Percentiles rank a stretch among this genome's conserved stretches.
phyloP scores from a whole-genome alignment of 768 basidiomycete species.

The Imleria badia region DNA sequence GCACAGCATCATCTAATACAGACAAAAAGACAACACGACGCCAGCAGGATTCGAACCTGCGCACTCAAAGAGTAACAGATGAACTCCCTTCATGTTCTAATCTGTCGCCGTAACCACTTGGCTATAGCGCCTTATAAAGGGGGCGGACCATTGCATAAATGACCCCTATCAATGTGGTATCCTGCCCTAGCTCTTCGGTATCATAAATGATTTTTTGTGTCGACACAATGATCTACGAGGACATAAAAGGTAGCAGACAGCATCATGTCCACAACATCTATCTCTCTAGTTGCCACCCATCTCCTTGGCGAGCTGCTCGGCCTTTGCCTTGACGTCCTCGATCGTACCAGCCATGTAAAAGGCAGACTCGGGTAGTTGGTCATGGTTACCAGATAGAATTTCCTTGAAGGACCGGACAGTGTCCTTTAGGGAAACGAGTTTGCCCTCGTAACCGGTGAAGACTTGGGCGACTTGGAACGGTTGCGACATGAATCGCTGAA shows the following conservation, averaged over 20 bases:
- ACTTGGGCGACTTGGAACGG: conserved; percentile 99
- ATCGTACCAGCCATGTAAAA: conserved; percentile 99
- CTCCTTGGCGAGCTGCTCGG: conserved; percentile 96
- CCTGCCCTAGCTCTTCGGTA: conserved; percentile 1
- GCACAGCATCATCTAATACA: conserved; percentile 16
- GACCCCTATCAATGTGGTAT: no score
- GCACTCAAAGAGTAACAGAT: conserved; percentile 71
- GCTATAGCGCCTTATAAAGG: conserved; percentile 57
- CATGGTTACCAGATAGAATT: conserved; percentile 88
- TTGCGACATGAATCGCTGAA: conserved; percentile 99
- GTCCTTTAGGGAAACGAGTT: conserved; percentile 95
- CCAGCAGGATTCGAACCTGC: conserved; percentile 70
- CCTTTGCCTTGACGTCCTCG: conserved; percentile 96
- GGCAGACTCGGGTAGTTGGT: conserved; percentile 89
- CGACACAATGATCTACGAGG: conserved; percentile 1
- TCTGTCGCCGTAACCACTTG: conserved; percentile 81
- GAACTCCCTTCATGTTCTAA: conserved; percentile 42
- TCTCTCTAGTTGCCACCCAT: conserved; percentile 52
- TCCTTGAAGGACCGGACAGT: conserved; percentile 97
- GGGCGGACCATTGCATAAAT: fast-evolving
- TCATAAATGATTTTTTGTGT: conserved; percentile 7
- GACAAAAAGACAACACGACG: conserved; percentile 36
- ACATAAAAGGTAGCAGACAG: conserved; percentile 4
- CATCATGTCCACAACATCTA: conserved; percentile 17
- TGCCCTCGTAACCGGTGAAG: conserved; percentile 99